Conservation (phyloP, 192 early-diverging fungal species). For the Dispira simplex region DNA sequence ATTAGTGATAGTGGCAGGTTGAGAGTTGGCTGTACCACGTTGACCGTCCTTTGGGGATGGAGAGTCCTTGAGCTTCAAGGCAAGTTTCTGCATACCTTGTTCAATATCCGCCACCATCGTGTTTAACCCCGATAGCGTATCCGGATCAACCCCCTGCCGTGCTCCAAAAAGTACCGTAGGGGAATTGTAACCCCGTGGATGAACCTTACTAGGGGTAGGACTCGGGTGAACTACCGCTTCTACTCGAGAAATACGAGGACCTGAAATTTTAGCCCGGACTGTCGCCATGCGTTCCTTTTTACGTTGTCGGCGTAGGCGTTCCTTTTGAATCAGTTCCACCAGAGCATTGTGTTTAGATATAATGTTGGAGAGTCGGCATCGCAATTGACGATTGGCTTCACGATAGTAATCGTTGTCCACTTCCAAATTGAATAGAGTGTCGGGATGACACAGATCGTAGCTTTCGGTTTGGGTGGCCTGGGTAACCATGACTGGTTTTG, state of each 20-base stretch:
- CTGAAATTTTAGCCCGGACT: neutral
- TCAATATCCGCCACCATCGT: slow-evolving; percentile 11
- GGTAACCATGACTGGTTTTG: neutral
- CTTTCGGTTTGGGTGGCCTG: slow-evolving; percentile 8
- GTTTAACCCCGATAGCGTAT: neutral
- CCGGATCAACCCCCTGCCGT: neutral
- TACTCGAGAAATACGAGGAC: neutral
- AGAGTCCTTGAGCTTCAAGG: slow-evolving; percentile 1
- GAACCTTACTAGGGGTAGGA: neutral
- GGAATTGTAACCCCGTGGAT: neutral
- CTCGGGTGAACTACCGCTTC: neutral
- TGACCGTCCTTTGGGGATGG: neutral
- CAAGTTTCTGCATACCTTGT: neutral
- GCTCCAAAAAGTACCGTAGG: neutral
- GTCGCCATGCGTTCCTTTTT: neutral
- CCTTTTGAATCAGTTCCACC: slow-evolving; percentile 23
- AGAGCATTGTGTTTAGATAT: slow-evolving; percentile 30
- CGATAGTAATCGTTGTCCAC: slow-evolving; percentile 34
- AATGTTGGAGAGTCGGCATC: slow-evolving; percentile 18
- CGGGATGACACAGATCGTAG: slow-evolving; percentile 9
- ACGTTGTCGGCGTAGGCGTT: slow-evolving; percentile 15
- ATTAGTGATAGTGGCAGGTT: neutral
- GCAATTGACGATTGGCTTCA: slow-evolving; percentile 28
- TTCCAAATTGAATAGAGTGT: slow-evolving; percentile 14
- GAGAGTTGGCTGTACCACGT: neutral